These are phyloP conservation scores for Colletotrichum musae DNA, from an alignment of 2,329 filamentous ascomycete species.

Conservation along the genomic window DNA sequence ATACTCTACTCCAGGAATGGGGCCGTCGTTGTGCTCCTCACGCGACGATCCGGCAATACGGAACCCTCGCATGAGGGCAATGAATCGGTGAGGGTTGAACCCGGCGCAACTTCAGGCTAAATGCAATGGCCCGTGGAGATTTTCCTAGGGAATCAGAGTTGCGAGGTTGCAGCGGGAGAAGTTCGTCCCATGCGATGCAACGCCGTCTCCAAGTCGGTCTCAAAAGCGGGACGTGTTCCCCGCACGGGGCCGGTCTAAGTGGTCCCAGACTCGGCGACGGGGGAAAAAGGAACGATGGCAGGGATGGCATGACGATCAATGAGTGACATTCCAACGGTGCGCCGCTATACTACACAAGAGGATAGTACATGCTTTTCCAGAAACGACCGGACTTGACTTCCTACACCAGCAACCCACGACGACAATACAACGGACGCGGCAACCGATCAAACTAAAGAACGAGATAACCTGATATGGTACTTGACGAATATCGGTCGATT, in stretches of 20 bases:
- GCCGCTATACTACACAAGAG: conserved; percentile 9
- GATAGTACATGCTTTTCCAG: neutral
- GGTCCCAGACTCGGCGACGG: conserved; percentile 16
- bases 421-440: too few species aligned
- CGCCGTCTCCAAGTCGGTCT: conserved; percentile 24
- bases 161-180: conserved; percentile 22
- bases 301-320: conserved; percentile 1
- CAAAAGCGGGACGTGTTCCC: conserved; percentile 11
- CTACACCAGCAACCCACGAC: neutral
- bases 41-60: conserved; percentile 30
- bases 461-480: too few species aligned
- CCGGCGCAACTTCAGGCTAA: conserved; percentile 38
- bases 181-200: conserved; percentile 38
- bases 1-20: conserved; percentile 3
- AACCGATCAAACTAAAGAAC: too few species aligned
- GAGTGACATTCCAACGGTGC: conserved; percentile 30
- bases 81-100: conserved; percentile 13
- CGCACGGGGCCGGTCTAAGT: conserved; percentile 18
- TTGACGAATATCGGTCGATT: neutral
- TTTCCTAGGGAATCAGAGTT: conserved; percentile 9
- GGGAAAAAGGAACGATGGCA: conserved; percentile 15
- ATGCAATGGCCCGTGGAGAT: conserved; percentile 20
- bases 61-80: conserved; percentile 8
- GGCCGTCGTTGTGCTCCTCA: conserved; percentile 1
- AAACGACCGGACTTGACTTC: conserved; percentile 21